These are phyloP conservation scores for Neostapfia colusana DNA, from an alignment of 176 grass and related monocot species.

Conservation along the genomic window DNA sequence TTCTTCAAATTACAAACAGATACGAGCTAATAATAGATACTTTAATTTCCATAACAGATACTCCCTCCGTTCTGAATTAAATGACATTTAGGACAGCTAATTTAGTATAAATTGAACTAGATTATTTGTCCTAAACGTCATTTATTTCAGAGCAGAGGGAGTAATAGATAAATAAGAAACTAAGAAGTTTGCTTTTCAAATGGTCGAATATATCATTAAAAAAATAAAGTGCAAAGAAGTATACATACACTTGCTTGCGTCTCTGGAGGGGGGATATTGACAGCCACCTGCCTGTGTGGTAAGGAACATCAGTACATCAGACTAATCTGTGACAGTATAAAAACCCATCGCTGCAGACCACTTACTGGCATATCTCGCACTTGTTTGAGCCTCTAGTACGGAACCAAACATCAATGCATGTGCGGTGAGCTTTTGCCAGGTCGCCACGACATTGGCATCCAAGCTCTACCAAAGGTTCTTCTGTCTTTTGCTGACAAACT, in stretches of 20 bases:
- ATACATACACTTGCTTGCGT: slow-evolving; percentile 84
- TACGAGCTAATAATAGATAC: background rate
- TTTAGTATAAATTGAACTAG: too few species aligned
- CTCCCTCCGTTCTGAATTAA: too few species aligned
- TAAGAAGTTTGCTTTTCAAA: slow-evolving; percentile 22
- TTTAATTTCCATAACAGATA: slow-evolving; percentile 3
- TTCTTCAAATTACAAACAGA: slow-evolving; percentile 36
- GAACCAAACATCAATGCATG: slow-evolving; percentile 94
- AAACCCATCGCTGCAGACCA: slow-evolving; percentile 31
- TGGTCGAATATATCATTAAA: slow-evolving; percentile 19
- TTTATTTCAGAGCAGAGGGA: too few species aligned
- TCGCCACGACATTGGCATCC: slow-evolving; percentile 95
- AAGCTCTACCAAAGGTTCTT: slow-evolving; percentile 93
- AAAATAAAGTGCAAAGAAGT: slow-evolving; percentile 24
- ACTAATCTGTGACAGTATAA: slow-evolving; percentile 14
- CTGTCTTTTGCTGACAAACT: slow-evolving; percentile 89
- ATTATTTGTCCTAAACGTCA: too few species aligned
- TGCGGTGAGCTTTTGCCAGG: slow-evolving; percentile 81
- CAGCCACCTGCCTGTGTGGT: slow-evolving; percentile 74
- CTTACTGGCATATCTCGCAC: slow-evolving; percentile 99
- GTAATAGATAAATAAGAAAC: slow-evolving; percentile 19
- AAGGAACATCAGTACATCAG: slow-evolving; percentile 36
- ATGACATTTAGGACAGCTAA: too few species aligned
- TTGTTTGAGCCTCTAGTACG: slow-evolving; percentile 94
- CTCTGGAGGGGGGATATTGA: slow-evolving; percentile 91